phyloP scores from a whole-genome alignment of 2,329 filamentous ascomycete species.

The Xylaria arbuscula region DNA sequence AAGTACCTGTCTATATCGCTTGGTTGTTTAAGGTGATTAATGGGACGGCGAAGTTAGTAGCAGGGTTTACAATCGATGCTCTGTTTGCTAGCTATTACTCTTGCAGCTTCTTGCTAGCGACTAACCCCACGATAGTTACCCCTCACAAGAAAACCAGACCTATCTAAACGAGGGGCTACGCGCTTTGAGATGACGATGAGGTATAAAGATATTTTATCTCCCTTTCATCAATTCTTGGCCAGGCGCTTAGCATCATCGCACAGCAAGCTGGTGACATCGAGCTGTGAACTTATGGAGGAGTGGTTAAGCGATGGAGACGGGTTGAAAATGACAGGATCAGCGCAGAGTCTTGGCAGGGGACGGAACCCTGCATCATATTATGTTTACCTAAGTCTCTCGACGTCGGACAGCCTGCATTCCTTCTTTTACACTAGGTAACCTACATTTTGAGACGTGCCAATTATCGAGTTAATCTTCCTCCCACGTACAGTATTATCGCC shows the following conservation, averaged over 20 bases:
- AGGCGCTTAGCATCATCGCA: constrained; percentile 20
- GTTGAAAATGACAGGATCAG: constrained; percentile 25
- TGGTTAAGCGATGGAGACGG: constrained; percentile 9
- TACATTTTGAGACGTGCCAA: neutral
- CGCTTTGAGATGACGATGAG: neutral
- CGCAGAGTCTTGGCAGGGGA: constrained; percentile 31
- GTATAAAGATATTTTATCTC: no score
- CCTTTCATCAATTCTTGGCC: neutral
- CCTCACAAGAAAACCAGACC: neutral
- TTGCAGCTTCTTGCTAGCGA: neutral
- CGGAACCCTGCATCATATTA: constrained; percentile 22
- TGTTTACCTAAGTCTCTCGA: constrained; percentile 30
- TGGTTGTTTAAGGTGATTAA: neutral
- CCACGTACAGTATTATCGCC: neutral
- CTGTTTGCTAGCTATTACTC: neutral
- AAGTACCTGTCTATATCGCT: neutral
- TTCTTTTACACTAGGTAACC: neutral
- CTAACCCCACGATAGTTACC: neutral
- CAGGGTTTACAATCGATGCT: neutral
- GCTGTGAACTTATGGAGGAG: neutral
- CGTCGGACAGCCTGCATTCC: neutral
- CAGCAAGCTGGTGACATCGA: neutral
- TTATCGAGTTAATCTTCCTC: neutral
- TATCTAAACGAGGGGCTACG: neutral
- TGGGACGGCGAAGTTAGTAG: neutral